Base-by-base conservation (phyloP, 2,329 filamentous ascomycete species). In the Nakataea oryzae region DNA sequence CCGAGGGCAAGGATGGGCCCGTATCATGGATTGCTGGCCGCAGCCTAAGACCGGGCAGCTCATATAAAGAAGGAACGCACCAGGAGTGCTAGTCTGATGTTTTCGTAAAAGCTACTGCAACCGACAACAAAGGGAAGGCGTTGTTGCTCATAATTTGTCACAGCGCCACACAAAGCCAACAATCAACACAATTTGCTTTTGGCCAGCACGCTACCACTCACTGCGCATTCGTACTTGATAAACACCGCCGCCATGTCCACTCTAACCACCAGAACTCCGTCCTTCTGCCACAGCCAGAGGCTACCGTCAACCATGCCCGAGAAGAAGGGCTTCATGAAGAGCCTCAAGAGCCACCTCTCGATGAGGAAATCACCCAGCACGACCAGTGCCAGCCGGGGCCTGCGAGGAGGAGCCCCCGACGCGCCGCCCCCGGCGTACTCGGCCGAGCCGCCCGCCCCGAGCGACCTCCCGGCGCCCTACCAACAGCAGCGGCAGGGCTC, bases 401-500 rank as follows among this genome's bases (percentile, higher is more conserved):
- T 8, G 7, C 41, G n/a, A 13, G 54, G 54, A 26, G 54, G n/a
- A 12, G 3, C 6, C 24, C 41, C 41, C 21, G 41, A 61, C 29
- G 61, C 61, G 56, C 14, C 57, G 47, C 21, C 57, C 58, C n/a
- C 50, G 34, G 28, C 41, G 28, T 27, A 34, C 55, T 63, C 65
- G 29, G 54, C 62, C 12, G 28, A 65, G 6, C 70, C 69, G 9
- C 69, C 69, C 12, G 61, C 68, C 0, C 69, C 66, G 0, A 71
- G 63, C 57, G 55, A 64, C 66, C 9, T 57, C 24, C 41, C 21
- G 34, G 27, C 24, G 27, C 55, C 24, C 60, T 69, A 28, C 61
- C 59, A 17, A 28, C 58, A 29, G 14, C 12, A 54, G 9, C 28
- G 13, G 7, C 6, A 26, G 4, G 32, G 60, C 26, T 32, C 63